Percentiles rank a stretch among this genome's conserved stretches.
phyloP scores from a whole-genome alignment of 768 basidiomycete species.

The Myochromella boudieri region DNA sequence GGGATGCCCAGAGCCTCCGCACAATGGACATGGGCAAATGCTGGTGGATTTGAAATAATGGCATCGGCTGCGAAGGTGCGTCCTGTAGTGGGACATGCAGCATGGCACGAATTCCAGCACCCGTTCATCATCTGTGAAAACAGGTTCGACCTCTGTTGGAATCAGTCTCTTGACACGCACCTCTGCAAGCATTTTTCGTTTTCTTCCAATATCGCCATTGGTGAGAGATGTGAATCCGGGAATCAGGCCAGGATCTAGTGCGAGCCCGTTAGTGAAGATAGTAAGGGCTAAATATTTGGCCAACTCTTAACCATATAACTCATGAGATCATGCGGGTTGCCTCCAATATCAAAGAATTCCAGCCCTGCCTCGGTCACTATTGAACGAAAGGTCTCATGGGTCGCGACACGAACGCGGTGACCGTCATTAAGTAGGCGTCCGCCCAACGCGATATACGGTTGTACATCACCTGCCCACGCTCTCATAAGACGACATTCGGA shows the following conservation, averaged over 20 bases:
- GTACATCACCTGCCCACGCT: conserved; percentile 52
- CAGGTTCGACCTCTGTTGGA: neutral
- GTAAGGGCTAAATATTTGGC: conserved; percentile 14
- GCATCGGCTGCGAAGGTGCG: conserved; percentile 57
- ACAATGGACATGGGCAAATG: conserved; percentile 65
- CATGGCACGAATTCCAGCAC: conserved; percentile 54
- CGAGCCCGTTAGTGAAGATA: conserved; percentile 3
- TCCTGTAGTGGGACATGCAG: conserved; percentile 43
- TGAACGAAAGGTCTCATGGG: conserved; percentile 57
- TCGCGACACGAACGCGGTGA: conserved; percentile 61
- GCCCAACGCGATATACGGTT: conserved; percentile 63
- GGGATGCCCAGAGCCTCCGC: conserved; percentile 65
- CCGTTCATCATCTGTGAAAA: conserved; percentile 55
- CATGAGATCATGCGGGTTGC: conserved; percentile 65
- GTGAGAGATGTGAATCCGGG: conserved; percentile 57
- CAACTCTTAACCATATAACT: conserved; percentile 73
- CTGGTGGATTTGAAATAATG: conserved; percentile 67
- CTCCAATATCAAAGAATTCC: conserved; percentile 63
- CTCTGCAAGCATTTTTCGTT: conserved; percentile 56
- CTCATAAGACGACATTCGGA: too few relatives aligned
- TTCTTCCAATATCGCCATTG: conserved; percentile 61
- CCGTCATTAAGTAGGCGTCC: conserved; percentile 45
- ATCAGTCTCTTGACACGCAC: too few relatives aligned
- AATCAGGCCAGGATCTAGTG: conserved; percentile 65
- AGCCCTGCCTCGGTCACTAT: conserved; percentile 52